phyloP scores from a whole-genome alignment of 2,329 filamentous ascomycete genomes.

The Metarhizium humberi region DNA sequence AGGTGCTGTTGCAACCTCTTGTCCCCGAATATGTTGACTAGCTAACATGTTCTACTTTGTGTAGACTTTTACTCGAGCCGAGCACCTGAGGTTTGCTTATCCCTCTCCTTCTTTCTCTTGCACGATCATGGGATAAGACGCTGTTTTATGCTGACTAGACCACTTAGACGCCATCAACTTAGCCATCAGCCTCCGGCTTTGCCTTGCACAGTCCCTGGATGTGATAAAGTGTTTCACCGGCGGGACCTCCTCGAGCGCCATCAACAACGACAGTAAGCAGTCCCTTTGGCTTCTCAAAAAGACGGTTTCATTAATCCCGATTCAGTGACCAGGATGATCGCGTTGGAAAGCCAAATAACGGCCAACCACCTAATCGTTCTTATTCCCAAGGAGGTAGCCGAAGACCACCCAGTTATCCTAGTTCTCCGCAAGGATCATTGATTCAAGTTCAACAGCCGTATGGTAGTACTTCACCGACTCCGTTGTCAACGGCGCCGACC shows the following conservation, averaged over 20 bases:
- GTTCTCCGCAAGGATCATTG: slow-evolving; percentile 7
- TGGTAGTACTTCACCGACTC: slow-evolving; percentile 4
- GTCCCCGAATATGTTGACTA: not conserved
- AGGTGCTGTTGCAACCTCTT: slow-evolving; percentile 26
- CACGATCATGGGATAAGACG: slow-evolving; percentile 5
- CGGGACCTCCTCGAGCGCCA: slow-evolving; percentile 52
- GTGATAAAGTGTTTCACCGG: slow-evolving; percentile 48
- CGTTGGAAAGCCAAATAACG: not conserved
- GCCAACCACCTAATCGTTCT: not conserved
- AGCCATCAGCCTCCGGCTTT: slow-evolving; percentile 47
- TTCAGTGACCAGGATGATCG: slow-evolving; percentile 15
- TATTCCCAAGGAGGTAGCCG: slow-evolving; percentile 4
- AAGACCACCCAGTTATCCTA: slow-evolving; percentile 13
- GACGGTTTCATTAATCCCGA: not conserved
- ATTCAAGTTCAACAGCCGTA: slow-evolving; percentile 7
- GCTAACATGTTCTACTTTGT: not conserved
- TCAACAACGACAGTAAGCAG: slow-evolving; percentile 27
- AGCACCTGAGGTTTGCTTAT: slow-evolving; percentile 46
- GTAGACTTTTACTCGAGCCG: slow-evolving; percentile 53
- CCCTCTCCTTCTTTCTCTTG: not conserved
- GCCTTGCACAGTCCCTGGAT: slow-evolving; percentile 42
- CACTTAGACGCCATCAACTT: slow-evolving; percentile 46
- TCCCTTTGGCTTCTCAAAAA: not conserved
- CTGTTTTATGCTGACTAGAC: slow-evolving; percentile 14
- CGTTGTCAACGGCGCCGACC: slow-evolving; percentile 4